A percentile compares a stretch with the other conserved stretches of the same genome.
Conservation (phyloP, 1,284 basidiomycete genomes). For the Melampsora americana region DNA sequence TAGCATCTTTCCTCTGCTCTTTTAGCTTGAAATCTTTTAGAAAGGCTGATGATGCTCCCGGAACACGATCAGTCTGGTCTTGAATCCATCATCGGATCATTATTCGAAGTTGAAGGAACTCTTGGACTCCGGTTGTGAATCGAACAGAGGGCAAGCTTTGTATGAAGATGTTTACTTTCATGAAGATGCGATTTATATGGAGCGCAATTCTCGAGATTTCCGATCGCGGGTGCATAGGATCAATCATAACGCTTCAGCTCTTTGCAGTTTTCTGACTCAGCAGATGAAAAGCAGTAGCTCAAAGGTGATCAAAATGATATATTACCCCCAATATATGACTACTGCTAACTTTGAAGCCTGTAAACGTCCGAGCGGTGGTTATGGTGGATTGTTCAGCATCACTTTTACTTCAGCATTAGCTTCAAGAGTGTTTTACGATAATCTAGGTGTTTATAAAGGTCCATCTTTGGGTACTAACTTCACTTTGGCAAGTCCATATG, state of each 20-base stretch:
- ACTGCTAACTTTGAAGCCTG: conserved; percentile 69
- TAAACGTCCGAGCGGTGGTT: conserved; percentile 64
- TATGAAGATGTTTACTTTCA: conserved; percentile 87
- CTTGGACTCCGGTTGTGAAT: conserved; percentile 55
- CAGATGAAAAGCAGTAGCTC: conserved; percentile 52
- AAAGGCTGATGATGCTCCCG: background rate
- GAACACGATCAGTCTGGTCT: conserved; percentile 64
- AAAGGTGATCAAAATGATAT: conserved; percentile 69
- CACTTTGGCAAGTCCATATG: conserved; percentile 88
- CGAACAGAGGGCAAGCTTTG: conserved; percentile 49
- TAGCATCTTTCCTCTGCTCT: background rate
- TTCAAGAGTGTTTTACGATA: conserved; percentile 80
- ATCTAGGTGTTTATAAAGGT: conserved; percentile 78
- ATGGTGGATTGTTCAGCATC: conserved; percentile 85
- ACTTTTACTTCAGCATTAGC: conserved; percentile 72
- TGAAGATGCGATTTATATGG: conserved; percentile 94
- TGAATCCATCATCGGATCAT: conserved; percentile 74
- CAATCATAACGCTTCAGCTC: conserved; percentile 75
- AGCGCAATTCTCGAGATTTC: conserved; percentile 95
- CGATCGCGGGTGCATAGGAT: conserved; percentile 70
- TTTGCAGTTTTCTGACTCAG: conserved; percentile 74
- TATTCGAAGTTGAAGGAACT: conserved; percentile 66
- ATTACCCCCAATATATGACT: conserved; percentile 82
- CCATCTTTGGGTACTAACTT: conserved; percentile 94
- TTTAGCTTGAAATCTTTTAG: background rate